Evolutionary conservation across 805 yeast species (phyloP).

Genomic region (Cyberlindnera petersonii): DNA sequence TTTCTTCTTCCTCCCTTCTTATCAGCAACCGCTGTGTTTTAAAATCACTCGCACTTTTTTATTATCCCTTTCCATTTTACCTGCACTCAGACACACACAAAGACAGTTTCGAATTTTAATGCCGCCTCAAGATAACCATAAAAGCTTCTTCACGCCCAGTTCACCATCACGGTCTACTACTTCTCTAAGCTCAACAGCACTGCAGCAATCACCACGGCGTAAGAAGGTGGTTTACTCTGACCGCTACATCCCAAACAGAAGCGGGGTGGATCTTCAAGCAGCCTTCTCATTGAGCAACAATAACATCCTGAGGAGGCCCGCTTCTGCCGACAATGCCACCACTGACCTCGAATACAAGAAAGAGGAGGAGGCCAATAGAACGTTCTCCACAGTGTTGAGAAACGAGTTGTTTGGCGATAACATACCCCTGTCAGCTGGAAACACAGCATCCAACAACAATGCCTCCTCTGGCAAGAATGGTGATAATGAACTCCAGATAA

Average conservation of each 20-base stretch:
- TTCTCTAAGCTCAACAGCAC: constrained; percentile 14
- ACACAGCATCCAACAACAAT: constrained; percentile 22
- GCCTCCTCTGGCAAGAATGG: constrained; percentile 28
- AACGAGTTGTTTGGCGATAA: constrained; percentile 91
- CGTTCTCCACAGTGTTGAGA: constrained; percentile 80
- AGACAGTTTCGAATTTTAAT: too few relatives aligned
- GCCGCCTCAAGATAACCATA: constrained; percentile 24
- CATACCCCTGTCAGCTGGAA: constrained; percentile 42
- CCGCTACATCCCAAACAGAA: constrained; percentile 81
- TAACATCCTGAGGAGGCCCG: constrained; percentile 24
- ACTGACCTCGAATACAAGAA: constrained; percentile 62
- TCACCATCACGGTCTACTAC: constrained; percentile 32
- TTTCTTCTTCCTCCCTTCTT: too few relatives aligned
- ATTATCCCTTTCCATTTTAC: not conserved
- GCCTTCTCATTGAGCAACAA: constrained; percentile 39
- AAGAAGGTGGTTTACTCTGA: constrained; percentile 62
- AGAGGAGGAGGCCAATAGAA: constrained; percentile 80
- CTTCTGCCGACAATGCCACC: constrained; percentile 25
- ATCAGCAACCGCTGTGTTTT: too few relatives aligned
- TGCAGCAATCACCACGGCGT: constrained; percentile 32
- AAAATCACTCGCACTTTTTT: too few relatives aligned
- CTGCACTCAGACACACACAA: not conserved
- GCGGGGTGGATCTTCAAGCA: constrained; percentile 83
- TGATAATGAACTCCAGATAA: constrained; percentile 28
- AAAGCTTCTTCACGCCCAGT: constrained; percentile 25